Evolutionary conservation across 345 rosid species (phyloP).

Genomic region (Cardiospermum halicacabum): DNA sequence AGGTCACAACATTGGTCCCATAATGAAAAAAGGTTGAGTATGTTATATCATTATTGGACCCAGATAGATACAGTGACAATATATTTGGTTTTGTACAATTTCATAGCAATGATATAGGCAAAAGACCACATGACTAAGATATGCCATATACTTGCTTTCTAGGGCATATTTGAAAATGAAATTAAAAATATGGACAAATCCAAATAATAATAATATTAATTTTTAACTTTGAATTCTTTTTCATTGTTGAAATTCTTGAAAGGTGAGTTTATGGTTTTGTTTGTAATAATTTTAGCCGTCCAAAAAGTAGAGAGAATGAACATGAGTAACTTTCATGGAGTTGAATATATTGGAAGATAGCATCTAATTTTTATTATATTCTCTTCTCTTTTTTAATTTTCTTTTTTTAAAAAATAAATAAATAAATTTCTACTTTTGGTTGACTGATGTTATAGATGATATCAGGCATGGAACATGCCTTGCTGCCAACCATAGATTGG

Average conservation of each 20-base stretch:
- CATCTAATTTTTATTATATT: background rate
- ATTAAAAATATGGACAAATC: too few species aligned
- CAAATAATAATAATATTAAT: too few species aligned
- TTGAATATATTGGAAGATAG: background rate
- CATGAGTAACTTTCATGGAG: background rate
- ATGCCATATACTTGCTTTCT: background rate
- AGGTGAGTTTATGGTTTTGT: background rate
- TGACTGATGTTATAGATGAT: background rate
- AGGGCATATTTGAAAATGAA: too few species aligned
- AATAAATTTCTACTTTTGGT: too few species aligned
- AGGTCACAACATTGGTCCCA: slow-evolving; percentile 20
- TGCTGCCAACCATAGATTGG: background rate
- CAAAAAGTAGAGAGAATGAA: background rate
- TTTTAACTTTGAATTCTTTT: background rate
- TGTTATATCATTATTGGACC: background rate
- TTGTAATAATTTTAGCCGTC: background rate
- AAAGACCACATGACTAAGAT: slow-evolving; percentile 10
- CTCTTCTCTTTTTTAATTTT: background rate
- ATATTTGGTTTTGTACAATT: slow-evolving; percentile 9
- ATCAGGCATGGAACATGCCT: background rate
- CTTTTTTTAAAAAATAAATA: too few species aligned
- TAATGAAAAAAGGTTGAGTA: background rate
- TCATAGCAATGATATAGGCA: slow-evolving; percentile 10
- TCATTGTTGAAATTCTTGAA: background rate
- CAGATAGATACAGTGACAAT: background rate